Conservation (phyloP, 2,329 filamentous ascomycete genomes). For the Hypoxylon sp. region DNA sequence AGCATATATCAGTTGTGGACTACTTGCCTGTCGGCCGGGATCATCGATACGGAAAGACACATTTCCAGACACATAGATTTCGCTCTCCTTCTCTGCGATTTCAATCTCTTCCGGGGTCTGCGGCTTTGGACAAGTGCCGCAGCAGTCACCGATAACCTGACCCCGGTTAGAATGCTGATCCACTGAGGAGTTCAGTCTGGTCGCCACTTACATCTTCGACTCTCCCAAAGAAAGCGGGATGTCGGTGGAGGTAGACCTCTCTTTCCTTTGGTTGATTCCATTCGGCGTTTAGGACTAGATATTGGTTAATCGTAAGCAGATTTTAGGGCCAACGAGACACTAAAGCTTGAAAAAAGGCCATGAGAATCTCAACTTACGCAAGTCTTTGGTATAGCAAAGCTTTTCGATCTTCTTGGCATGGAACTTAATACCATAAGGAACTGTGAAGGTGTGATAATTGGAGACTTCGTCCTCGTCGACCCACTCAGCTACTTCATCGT, state of each 20-base stretch:
- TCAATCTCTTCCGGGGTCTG: conserved; percentile 78
- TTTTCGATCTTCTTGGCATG: conserved; percentile 81
- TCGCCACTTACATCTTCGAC: conserved; percentile 66
- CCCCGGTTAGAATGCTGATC: background rate
- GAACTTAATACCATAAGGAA: conserved; percentile 74
- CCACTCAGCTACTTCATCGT: conserved; percentile 89
- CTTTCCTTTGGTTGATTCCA: conserved; percentile 85
- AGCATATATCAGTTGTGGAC: conserved; percentile 43
- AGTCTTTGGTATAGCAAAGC: conserved; percentile 82
- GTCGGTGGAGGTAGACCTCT: conserved; percentile 82
- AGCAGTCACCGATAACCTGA: conserved; percentile 80
- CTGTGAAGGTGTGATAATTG: conserved; percentile 82
- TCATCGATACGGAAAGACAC: conserved; percentile 83
- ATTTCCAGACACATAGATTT: conserved; percentile 80
- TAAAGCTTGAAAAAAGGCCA: background rate
- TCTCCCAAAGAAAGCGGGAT: conserved; percentile 86
- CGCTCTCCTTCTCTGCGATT: conserved; percentile 76
- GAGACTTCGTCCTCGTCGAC: conserved; percentile 80
- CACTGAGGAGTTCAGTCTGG: background rate
- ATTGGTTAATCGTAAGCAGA: background rate
- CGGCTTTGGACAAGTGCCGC: conserved; percentile 79
- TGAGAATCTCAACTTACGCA: conserved; percentile 57
- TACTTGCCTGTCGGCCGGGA: conserved; percentile 74
- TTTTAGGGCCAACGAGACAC: no score
- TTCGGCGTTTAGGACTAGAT: conserved; percentile 78